These are phyloP conservation scores for Saccharomyces hybrid DNA, from an alignment of 1,139 yeast genomes.

Conservation along the genomic window DNA sequence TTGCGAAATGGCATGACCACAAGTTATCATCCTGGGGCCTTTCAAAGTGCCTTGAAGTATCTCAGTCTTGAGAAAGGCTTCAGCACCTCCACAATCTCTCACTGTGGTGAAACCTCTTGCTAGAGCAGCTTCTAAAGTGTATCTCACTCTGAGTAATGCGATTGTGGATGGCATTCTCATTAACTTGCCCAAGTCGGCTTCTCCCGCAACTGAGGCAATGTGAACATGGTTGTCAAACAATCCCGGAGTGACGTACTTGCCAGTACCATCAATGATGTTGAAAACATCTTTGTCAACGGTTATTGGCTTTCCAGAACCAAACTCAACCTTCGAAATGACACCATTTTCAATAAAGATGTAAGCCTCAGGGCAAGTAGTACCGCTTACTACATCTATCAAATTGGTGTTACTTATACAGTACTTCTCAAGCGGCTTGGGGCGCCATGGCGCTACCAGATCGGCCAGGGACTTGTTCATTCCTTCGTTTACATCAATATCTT, in stretches of 20 bases:
- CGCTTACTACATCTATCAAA: background rate
- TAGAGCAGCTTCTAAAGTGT: slow-evolving; percentile 4
- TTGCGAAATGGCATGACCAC: slow-evolving; percentile 11
- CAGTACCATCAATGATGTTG: slow-evolving; percentile 2
- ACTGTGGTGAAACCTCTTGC: slow-evolving; percentile 5
- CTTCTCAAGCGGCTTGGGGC: background rate
- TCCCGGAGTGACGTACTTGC: slow-evolving; percentile 5
- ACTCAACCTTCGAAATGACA: background rate
- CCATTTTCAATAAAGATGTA: background rate
- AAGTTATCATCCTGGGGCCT: slow-evolving; percentile 9
- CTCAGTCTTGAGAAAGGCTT: background rate
- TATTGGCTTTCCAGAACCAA: background rate
- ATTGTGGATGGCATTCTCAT: slow-evolving; percentile 4
- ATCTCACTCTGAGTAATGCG: slow-evolving; percentile 4
- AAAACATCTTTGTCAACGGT: background rate
- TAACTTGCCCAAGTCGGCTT: slow-evolving; percentile 2
- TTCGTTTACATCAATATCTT: background rate
- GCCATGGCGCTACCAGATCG: background rate
- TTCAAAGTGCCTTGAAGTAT: background rate
- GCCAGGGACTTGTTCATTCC: background rate
- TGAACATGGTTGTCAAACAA: slow-evolving; percentile 6
- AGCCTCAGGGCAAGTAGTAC: background rate
- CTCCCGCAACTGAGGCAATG: slow-evolving; percentile 5
- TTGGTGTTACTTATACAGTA: background rate
- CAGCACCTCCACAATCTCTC: slow-evolving; percentile 3